phyloP scores from a whole-genome alignment of 192 early-diverging fungal species.

The Coemansia sp. region DNA sequence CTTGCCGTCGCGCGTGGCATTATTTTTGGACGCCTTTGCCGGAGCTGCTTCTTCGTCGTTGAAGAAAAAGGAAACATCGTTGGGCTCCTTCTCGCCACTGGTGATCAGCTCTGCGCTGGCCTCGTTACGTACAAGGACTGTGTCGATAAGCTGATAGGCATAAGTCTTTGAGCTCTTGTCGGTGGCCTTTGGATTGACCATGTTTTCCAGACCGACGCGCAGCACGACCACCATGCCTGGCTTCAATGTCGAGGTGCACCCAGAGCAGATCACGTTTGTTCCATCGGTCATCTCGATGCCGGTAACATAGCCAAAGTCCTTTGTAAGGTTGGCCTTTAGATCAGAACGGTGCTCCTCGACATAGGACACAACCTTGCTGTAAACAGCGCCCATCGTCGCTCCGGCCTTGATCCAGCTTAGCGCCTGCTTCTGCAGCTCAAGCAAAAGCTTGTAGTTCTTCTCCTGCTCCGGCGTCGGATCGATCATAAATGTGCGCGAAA shows the following conservation, averaged over 20 bases:
- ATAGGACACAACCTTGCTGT: constrained; percentile 64
- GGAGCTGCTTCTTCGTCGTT: constrained; percentile 47
- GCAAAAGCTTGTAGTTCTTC: constrained; percentile 89
- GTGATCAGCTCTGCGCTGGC: constrained; percentile 32
- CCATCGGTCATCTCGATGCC: constrained; percentile 95
- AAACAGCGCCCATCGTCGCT: constrained; percentile 73
- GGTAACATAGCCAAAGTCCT: constrained; percentile 83
- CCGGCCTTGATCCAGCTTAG: constrained; percentile 73
- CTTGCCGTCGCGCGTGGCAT: constrained; percentile 31
- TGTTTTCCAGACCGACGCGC: constrained; percentile 80
- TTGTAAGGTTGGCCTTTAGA: constrained; percentile 80
- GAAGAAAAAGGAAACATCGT: constrained; percentile 56
- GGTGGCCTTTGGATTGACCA: constrained; percentile 70
- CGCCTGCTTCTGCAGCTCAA: constrained; percentile 79
- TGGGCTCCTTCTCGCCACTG: constrained; percentile 31
- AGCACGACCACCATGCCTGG: constrained; percentile 85
- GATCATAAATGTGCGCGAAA: constrained; percentile 91
- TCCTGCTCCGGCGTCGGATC: constrained; percentile 84
- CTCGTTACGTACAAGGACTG: constrained; percentile 60
- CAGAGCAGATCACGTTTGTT: constrained; percentile 72
- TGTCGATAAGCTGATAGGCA: constrained; percentile 82
- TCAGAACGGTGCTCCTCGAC: constrained; percentile 82
- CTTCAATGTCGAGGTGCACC: constrained; percentile 66
- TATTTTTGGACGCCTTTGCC: constrained; percentile 4
- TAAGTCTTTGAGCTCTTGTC: constrained; percentile 80